Evolutionary conservation across 176 grass and related monocot genomes (phyloP).

Genomic region (Oryza meridionalis): DNA sequence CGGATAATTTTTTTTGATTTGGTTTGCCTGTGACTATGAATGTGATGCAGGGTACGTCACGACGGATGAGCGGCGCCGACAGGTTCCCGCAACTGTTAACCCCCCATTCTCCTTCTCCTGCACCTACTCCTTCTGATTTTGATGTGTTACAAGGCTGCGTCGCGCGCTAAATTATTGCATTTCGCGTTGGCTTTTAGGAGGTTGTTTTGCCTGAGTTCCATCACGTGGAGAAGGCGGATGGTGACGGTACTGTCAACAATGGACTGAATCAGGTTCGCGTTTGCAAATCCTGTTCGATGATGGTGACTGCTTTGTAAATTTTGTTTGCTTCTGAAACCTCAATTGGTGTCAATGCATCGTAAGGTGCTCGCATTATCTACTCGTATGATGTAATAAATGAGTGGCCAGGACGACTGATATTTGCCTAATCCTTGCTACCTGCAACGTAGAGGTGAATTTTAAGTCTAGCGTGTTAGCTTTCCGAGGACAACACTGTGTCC

Average conservation of each 20-base stretch:
- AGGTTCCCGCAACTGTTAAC: constrained; percentile 33
- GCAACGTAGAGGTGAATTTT: not conserved
- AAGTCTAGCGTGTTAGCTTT: not conserved
- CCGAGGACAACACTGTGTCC: not conserved
- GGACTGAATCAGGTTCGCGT: constrained; percentile 29
- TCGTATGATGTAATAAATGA: not conserved
- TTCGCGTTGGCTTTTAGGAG: constrained; percentile 46
- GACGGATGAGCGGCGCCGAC: constrained; percentile 65
- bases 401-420: not conserved
- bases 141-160: constrained; percentile 25
- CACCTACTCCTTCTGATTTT: not conserved
- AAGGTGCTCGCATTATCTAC: not conserved
- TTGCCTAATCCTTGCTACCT: not conserved
- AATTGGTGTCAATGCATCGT: not conserved
- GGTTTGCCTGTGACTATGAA: not conserved
- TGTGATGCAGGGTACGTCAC: constrained; percentile 64
- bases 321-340: constrained; percentile 15
- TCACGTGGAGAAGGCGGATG: constrained; percentile 23
- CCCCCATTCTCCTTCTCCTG: not conserved
- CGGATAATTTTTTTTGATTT: not conserved
- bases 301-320: constrained; percentile 26
- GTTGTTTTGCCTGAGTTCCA: constrained; percentile 29
- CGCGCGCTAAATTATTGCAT: not conserved
- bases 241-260: not conserved
- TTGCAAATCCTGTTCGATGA: constrained; percentile 7